Evolutionary conservation across 805 yeast genomes (phyloP), one percentile per base, ranked within the genome.

Genomic region (Scheffersomyces ergatensis): DNA sequence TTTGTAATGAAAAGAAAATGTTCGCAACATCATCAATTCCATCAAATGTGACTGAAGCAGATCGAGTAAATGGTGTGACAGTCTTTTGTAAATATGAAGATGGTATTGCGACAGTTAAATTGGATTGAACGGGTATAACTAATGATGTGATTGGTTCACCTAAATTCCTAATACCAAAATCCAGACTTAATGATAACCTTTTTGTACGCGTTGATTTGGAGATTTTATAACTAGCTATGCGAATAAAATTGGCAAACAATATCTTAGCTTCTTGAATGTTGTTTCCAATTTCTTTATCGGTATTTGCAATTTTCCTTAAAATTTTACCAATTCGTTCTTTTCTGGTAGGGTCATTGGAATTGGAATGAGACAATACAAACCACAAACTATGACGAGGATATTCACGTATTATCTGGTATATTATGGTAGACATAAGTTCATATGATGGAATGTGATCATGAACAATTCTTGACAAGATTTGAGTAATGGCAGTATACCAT

Each of bases 301-400:
- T 25, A 11, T 29, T 12, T 12, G 7, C 24, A 5, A 40, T 35
- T 8, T 39, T 40, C 19, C 46, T 44, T 29, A 67, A 46, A 14
- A 67, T 55, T 9, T 38, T 38, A 3, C 46, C 36, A 4, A 67
- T 62, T 37, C 72, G 45, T 5, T 54, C 53, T 29, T 49, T 51
- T 43, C 74, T 52, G 4, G 45, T 35, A 2, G 39, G 36, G 38
- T 69, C 74, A 33, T 62, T 62, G 0, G 96, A 87, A 40, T 82
- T 80, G 3, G 74, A 65, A 47, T 87, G 83, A 0, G 92, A 83
- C 30, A 85, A 67, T 1, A 87, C 79, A 9, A 84, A 79, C 95
- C 97, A 93, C n/a, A 93, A 65, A 16, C 90, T 80, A 45, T 88
- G 92, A 14, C 78, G 76, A 0, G 97, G 96, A 57, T 89, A 93